A percentile compares a stretch with the other conserved stretches of the same genome.
Evolutionary conservation across 176 grass and related monocot genomes (phyloP).

Genomic region (Triticum timopheevii): DNA sequence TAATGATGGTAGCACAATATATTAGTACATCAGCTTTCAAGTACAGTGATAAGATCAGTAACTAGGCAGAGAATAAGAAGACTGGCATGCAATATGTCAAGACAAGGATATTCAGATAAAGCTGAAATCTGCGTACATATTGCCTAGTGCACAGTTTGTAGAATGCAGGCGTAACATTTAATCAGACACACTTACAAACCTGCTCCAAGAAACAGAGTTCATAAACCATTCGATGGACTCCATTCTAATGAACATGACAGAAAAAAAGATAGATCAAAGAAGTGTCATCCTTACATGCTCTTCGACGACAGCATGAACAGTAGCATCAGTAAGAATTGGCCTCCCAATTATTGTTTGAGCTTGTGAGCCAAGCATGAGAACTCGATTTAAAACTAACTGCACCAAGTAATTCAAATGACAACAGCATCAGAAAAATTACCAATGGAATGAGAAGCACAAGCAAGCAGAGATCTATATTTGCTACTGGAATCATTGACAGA

Average conservation of each 20-base stretch:
- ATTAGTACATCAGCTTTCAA: not conserved
- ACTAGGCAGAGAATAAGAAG: not conserved
- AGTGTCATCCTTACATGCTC: constrained; percentile 80
- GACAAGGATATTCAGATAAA: constrained; percentile 13
- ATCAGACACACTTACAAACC: not conserved
- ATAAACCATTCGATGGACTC: constrained; percentile 11
- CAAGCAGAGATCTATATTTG: not conserved
- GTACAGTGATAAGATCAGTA: not conserved
- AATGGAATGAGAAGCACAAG: not conserved
- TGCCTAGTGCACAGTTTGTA: not conserved
- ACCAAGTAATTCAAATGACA: constrained; percentile 31
- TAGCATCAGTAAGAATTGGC: constrained; percentile 67
- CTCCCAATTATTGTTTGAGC: constrained; percentile 85
- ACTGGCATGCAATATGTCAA: not conserved
- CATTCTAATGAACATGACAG: not conserved
- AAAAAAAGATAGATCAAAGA: constrained; percentile 25
- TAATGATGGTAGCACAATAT: not conserved
- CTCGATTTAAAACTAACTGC: constrained; percentile 81
- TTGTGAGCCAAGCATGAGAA: constrained; percentile 93
- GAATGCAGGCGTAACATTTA: constrained; percentile 10
- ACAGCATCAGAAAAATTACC: constrained; percentile 20
- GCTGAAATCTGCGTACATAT: constrained; percentile 11
- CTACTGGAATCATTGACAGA: not conserved
- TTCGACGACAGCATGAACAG: constrained; percentile 91
- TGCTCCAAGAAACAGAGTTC: constrained; percentile 7